Percentiles rank a stretch among this genome's conserved stretches.
phyloP scores from a whole-genome alignment of 345 rosid genomes.

The Rhizophora mangle region DNA sequence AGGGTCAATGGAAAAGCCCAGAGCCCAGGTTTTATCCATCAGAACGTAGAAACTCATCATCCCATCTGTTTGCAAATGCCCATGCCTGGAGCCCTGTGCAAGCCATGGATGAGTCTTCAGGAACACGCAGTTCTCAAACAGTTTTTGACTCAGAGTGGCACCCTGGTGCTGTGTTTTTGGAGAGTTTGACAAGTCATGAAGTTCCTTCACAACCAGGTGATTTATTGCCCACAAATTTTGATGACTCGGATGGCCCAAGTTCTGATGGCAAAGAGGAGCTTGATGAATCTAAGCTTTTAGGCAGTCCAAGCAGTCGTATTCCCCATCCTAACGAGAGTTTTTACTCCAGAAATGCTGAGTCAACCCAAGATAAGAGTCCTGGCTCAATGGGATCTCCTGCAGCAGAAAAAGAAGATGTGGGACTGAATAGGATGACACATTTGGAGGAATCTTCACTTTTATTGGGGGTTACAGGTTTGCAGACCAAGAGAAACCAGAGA shows the following conservation, averaged over 20 bases:
- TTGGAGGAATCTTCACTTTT: slow-evolving; percentile 6
- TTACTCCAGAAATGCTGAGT: slow-evolving; percentile 19
- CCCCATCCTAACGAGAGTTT: slow-evolving; percentile 6
- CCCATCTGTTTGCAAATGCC: slow-evolving; percentile 27
- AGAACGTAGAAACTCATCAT: slow-evolving; percentile 34
- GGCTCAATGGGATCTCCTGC: slow-evolving; percentile 4
- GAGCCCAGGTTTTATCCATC: slow-evolving; percentile 33
- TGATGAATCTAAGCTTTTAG: slow-evolving; percentile 19
- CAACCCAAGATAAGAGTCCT: slow-evolving; percentile 1
- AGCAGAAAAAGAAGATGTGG: slow-evolving; percentile 12
- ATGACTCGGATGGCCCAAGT: slow-evolving; percentile 35
- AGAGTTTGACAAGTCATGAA: slow-evolving; percentile 31
- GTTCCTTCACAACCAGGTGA: slow-evolving; percentile 42
- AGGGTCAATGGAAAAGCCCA: slow-evolving; percentile 28
- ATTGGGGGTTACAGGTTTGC: slow-evolving; percentile 9
- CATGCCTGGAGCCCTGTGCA: slow-evolving; percentile 34
- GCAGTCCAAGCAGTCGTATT: slow-evolving; percentile 5
- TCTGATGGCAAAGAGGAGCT: slow-evolving; percentile 19
- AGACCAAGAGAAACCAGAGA: slow-evolving; percentile 11
- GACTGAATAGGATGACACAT: slow-evolving; percentile 3
- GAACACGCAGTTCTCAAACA: slow-evolving; percentile 33
- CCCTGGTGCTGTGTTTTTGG: slow-evolving; percentile 37
- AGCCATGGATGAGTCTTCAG: slow-evolving; percentile 17
- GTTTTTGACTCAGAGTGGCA: slow-evolving; percentile 32
- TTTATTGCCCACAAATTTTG: slow-evolving; percentile 47